Conservation (phyloP, 805 yeast genomes). For the Hanseniaspora jakobsenii region DNA sequence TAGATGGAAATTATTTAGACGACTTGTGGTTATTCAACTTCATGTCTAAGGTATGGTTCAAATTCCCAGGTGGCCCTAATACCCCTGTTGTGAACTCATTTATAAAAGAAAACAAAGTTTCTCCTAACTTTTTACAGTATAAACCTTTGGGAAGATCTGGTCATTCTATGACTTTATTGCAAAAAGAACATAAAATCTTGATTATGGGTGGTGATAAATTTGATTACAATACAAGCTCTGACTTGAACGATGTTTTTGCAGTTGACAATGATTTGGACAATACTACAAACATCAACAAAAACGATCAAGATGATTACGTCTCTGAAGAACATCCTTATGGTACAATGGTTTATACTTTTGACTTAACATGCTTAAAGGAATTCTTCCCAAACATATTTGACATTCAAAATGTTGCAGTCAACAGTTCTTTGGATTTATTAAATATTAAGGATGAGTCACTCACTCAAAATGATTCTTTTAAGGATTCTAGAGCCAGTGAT, state of each 20-base stretch:
- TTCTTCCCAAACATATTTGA: conserved; percentile 31
- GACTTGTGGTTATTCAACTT: conserved; percentile 64
- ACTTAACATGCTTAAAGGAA: conserved; percentile 31
- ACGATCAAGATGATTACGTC: conserved; percentile 31
- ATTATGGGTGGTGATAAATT: conserved; percentile 88
- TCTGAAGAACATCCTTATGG: conserved; percentile 33
- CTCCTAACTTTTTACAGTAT: conserved; percentile 13
- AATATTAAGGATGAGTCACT: background rate
- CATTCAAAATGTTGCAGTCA: background rate
- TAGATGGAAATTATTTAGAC: conserved; percentile 54
- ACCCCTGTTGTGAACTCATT: conserved; percentile 26
- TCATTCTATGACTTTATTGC: conserved; percentile 64
- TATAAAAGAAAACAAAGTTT: conserved; percentile 19
- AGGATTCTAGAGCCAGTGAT: too few species aligned
- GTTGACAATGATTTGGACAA: conserved; percentile 26
- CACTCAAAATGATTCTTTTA: too few species aligned
- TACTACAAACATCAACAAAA: conserved; percentile 42
- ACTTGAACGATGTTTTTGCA: conserved; percentile 11
- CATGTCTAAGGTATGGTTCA: conserved; percentile 59
- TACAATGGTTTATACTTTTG: conserved; percentile 53
- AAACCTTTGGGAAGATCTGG: conserved; percentile 79
- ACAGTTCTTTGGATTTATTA: conserved; percentile 6
- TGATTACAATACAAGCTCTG: conserved; percentile 33
- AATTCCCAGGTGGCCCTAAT: conserved; percentile 33
- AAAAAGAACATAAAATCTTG: conserved; percentile 50